Evolutionary conservation across 352 stramenopile genomes (phyloP).

Genomic region (Paralagenidium karlingii): DNA sequence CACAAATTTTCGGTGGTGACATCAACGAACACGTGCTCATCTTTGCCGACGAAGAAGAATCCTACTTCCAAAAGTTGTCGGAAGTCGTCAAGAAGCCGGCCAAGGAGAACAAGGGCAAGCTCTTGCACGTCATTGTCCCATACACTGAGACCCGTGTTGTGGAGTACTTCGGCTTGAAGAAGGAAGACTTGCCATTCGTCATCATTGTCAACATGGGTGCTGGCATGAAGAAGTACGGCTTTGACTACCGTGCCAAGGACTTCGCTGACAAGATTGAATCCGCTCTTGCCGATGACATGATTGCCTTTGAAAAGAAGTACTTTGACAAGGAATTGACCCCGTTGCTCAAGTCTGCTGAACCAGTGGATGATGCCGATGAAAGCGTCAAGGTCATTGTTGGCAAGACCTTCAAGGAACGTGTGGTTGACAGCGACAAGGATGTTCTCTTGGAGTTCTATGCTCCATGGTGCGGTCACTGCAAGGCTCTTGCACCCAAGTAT

Average conservation of each 20-base stretch:
- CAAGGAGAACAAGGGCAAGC: constrained; percentile 75
- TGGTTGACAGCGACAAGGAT: constrained; percentile 81
- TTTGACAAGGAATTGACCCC: constrained; percentile 77
- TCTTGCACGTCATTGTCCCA: constrained; percentile 84
- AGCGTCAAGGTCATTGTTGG: constrained; percentile 88
- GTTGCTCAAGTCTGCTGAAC: constrained; percentile 89
- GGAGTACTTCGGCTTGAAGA: constrained; percentile 88
- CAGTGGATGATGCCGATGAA: constrained; percentile 76
- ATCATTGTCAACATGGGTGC: constrained; percentile 86
- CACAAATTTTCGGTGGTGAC: constrained; percentile 84
- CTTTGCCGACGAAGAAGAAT: constrained; percentile 62
- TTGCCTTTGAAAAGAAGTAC: constrained; percentile 72
- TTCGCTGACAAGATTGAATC: constrained; percentile 55
- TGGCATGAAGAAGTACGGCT: constrained; percentile 90
- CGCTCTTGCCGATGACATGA: constrained; percentile 31
- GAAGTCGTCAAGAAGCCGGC: constrained; percentile 44
- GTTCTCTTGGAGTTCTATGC: constrained; percentile 76
- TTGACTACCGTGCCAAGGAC: constrained; percentile 59
- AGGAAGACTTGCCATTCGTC: constrained; percentile 72
- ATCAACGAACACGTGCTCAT: constrained; percentile 81
- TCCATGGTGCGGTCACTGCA: constrained; percentile 74
- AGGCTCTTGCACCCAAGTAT: constrained; percentile 82
- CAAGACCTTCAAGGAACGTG: constrained; percentile 85
- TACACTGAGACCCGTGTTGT: constrained; percentile 83
- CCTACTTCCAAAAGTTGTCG: constrained; percentile 49